These are phyloP conservation scores for Auricularia auricula-judae DNA, from an alignment of 768 basidiomycete genomes.

Conservation along the genomic window DNA sequence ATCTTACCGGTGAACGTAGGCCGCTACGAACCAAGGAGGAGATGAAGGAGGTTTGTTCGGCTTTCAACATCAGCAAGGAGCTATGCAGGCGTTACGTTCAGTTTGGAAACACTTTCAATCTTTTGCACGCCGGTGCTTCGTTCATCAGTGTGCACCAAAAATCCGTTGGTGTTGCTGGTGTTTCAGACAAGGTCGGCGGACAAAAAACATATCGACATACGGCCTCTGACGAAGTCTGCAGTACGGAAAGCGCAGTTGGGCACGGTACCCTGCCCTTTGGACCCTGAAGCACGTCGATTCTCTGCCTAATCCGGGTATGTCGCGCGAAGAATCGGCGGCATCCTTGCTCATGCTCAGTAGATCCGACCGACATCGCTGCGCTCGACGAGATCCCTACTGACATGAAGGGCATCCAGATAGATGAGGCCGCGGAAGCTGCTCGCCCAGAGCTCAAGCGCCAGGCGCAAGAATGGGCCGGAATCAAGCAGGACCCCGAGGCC, in stretches of 20 bases:
- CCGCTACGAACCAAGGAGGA: constrained; percentile 93
- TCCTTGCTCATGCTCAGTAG: constrained; percentile 2
- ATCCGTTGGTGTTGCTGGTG: constrained; percentile 87
- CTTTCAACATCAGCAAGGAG: constrained; percentile 95
- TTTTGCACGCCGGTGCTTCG: constrained; percentile 85
- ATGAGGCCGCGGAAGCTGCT: constrained; percentile 73
- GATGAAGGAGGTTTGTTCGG: constrained; percentile 97
- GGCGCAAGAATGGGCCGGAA: constrained; percentile 91
- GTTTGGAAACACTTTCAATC: constrained; percentile 95
- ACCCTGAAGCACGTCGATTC: constrained; percentile 93
- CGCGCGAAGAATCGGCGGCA: background rate
- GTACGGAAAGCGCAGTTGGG: constrained; percentile 95
- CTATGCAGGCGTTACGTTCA: constrained; percentile 95
- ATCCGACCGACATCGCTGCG: constrained; percentile 90
- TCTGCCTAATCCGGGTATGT: constrained; percentile 71
- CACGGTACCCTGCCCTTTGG: constrained; percentile 92
- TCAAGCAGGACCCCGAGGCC: constrained; percentile 81
- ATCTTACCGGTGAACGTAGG: background rate
- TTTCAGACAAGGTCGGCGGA: constrained; percentile 65
- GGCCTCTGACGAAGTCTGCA: background rate
- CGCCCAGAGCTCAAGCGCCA: constrained; percentile 86
- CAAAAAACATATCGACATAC: too few species aligned
- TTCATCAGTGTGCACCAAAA: constrained; percentile 92
- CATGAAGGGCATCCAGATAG: constrained; percentile 64
- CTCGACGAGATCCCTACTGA: constrained; percentile 68